Evolutionary conservation across 495 filamentous ascomycete species (phyloP).

Genomic region (Talaromyces proteolyticus): DNA sequence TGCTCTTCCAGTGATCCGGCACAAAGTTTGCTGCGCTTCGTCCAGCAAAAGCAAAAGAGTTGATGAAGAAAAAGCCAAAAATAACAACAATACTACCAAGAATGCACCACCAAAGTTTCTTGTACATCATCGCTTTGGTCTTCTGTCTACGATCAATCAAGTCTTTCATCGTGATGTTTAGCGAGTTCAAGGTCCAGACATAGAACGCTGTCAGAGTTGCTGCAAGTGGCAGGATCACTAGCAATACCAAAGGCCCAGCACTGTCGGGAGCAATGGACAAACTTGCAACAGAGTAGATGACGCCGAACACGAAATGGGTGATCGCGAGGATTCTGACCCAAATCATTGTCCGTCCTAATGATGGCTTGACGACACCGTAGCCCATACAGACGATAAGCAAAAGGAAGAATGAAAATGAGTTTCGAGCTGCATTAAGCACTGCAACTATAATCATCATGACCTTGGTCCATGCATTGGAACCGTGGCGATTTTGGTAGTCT

Average conservation of each 20-base stretch:
- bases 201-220: slow-evolving; percentile 95
- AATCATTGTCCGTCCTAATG: slow-evolving; percentile 89
- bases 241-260: slow-evolving; percentile 79
- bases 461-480: slow-evolving; percentile 72
- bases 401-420: slow-evolving; percentile 98
- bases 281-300: slow-evolving; percentile 88
- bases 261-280: slow-evolving; percentile 74
- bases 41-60: slow-evolving; percentile 88
- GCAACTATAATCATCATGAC: slow-evolving; percentile 84
- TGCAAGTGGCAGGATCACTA: slow-evolving; percentile 90
- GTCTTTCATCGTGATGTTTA: slow-evolving; percentile 94
- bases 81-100: slow-evolving; percentile 88
- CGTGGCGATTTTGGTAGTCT: slow-evolving; percentile 90
- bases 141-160: slow-evolving; percentile 89
- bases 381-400: slow-evolving; percentile 99
- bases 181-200: slow-evolving; percentile 95
- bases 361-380: slow-evolving; percentile 95
- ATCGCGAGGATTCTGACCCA: slow-evolving; percentile 88
- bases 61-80: slow-evolving; percentile 94
- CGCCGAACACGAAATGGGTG: slow-evolving; percentile 88
- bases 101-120: slow-evolving; percentile 98
- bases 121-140: slow-evolving; percentile 93
- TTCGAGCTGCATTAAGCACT: slow-evolving; percentile 85
- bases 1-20: slow-evolving; percentile 89
- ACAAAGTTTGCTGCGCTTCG: slow-evolving; percentile 78